Evolutionary conservation across 2,329 filamentous ascomycete species (phyloP).

Genomic region (Venturia asperata): DNA sequence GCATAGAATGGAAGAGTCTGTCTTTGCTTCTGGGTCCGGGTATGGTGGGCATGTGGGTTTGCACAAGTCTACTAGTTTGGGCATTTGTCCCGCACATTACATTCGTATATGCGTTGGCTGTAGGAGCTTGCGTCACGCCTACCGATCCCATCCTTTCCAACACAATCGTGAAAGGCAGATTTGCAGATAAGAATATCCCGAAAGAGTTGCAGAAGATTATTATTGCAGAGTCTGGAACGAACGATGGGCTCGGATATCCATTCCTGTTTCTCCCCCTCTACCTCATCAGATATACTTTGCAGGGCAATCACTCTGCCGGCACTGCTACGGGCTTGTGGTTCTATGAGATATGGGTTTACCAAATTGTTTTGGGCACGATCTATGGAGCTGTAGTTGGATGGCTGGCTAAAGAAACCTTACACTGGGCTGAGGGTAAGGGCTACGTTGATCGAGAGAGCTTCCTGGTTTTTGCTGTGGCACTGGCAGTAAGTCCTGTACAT

Average conservation of each 20-base stretch:
- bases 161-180: constrained; percentile 55
- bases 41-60: constrained; percentile 58
- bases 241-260: constrained; percentile 57
- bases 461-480: constrained; percentile 74
- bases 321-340: constrained; percentile 75
- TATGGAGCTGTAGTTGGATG: constrained; percentile 66
- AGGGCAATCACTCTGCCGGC: constrained; percentile 13
- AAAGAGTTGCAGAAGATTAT: constrained; percentile 54
- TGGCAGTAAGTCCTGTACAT: constrained; percentile 53
- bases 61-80: constrained; percentile 50
- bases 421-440: constrained; percentile 73
- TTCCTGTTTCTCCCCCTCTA: constrained; percentile 54
- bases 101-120: constrained; percentile 45
- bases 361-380: constrained; percentile 46
- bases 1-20: constrained; percentile 46
- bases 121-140: constrained; percentile 54
- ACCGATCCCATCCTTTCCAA: constrained; percentile 58
- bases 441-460: constrained; percentile 86
- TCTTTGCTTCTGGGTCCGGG: constrained; percentile 50
- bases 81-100: constrained; percentile 49
- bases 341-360: constrained; percentile 54
- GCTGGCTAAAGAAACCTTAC: constrained; percentile 72
- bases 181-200: constrained; percentile 55
- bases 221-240: constrained; percentile 54
- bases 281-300: constrained; percentile 49